Evolutionary conservation across 768 basidiomycete species (phyloP), one percentile per base, ranked within the genome.

Genomic region (Boletus coccyginus): DNA sequence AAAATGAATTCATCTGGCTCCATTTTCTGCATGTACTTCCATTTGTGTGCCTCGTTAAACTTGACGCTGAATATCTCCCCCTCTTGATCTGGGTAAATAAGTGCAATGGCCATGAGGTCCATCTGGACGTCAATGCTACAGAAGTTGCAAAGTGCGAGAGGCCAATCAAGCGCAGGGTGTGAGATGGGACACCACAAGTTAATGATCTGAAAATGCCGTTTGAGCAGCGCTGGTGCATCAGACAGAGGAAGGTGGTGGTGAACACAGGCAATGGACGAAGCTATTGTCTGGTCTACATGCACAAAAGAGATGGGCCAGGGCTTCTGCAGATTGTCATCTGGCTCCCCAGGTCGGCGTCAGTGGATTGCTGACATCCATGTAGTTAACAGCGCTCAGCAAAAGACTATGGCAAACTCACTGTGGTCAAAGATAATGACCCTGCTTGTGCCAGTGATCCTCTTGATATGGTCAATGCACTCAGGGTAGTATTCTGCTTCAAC

Each of bases 141-240:
- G 62, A 68, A 80, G 66, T 83, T 81, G 61, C 78, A 78, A 0
- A 79, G 68, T 12, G 76, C 74, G 38, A 83, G 73, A 6, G 80
- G 81, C 70, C 73, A 78, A 56, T 81, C 82, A 17, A 66, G 62
- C 4, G 79, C 79, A 3, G 73, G 60, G 56, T 77, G 67, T 17
- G 70, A 62, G 62, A 82, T 79, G 1, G 81, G 81, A 21, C 81
- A 74, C 82, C 82, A 83, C 53, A 83, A 66, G 65, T 81, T 82
- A 57, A 82, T 74, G 58, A 82, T 78, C 60, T 81, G 79, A 67
- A 79, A 81, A 56, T 80, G 78, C 24, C 70, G 66, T 57, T 73
- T 64, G 36, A 80, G 71, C 47, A 80, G 61, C 44, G 35, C 66
- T 58, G 70, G 70, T 0, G 70, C 78, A 40, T 81, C 78, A 45